Conservation (phyloP, 345 rosid species). For the Eucalyptus coolabah region DNA sequence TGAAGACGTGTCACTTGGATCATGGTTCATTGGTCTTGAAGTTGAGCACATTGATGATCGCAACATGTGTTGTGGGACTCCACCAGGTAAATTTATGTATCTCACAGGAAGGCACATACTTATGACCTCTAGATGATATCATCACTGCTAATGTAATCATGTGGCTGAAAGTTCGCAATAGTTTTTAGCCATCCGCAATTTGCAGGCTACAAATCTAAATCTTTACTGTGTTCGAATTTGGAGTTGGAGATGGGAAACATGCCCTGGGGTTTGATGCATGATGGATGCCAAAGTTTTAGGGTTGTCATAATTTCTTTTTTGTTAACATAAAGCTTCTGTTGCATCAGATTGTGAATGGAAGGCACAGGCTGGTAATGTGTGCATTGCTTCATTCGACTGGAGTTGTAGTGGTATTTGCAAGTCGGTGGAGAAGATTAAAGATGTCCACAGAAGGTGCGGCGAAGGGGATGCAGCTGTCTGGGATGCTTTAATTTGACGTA, state of each 20-base stretch:
- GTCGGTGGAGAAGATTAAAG: slow-evolving; percentile 80
- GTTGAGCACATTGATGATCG: slow-evolving; percentile 91
- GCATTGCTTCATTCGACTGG: slow-evolving; percentile 95
- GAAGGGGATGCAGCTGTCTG: slow-evolving; percentile 91
- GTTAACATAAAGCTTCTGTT: background rate
- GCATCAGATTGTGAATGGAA: slow-evolving; percentile 90
- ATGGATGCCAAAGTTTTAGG: background rate
- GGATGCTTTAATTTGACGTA: slow-evolving; percentile 38
- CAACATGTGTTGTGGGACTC: slow-evolving; percentile 90
- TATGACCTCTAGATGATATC: background rate
- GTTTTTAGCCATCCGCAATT: background rate
- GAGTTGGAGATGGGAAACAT: background rate
- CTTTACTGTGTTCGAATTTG: background rate
- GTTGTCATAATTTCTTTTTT: background rate
- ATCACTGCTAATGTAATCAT: background rate
- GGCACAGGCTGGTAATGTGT: slow-evolving; percentile 83
- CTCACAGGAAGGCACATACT: background rate
- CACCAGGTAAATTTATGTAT: slow-evolving; percentile 54
- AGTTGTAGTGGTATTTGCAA: slow-evolving; percentile 98
- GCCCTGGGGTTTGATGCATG: background rate
- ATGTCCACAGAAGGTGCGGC: slow-evolving; percentile 74
- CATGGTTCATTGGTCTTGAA: slow-evolving; percentile 97
- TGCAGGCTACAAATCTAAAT: background rate
- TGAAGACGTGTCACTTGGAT: slow-evolving; percentile 90
- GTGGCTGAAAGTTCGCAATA: background rate